Evolutionary conservation across 257 asterid genomes (phyloP), one percentile per base, ranked within the genome.

Genomic region (Nyctanthes arbortristis): DNA sequence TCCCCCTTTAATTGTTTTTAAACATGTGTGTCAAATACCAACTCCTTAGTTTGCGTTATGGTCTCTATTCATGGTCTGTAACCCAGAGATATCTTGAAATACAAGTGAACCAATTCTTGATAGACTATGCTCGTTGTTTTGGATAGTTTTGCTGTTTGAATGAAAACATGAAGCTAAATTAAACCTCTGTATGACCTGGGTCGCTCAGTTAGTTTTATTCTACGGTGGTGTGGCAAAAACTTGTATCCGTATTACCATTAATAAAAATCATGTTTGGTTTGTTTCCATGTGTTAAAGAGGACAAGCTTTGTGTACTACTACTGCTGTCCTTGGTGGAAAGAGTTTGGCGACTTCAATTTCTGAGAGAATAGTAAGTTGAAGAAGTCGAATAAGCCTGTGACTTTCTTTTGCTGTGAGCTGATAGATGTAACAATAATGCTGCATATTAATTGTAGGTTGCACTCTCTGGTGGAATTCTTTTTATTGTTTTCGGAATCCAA

Each of bases 291-390:
- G 72, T 81, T 68, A 72, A 87, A 94, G 99, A 20, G 99, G 97
- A 63, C 99, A 94, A 80, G 92, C 97, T 40, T 81, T 94, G 77
- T 94, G 99, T 73, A 91, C 97, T 28, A 84, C 93, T 57, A 95
- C 98, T 74, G 99, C 99, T 16, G 99, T 94, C 63, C 63, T 94
- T 4, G 99, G 98, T 66, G 98, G 99, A 54, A 94, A 94, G 83
- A 89, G 95, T 65, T 81, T 94, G 49, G 99, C 99, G 61, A 75
- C 81, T 60, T 88, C 87, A 82, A 91, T 94, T 79, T 94, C 99
- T 30, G 98, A 91, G 77, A 91, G 80, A 87, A 65, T 87, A 7
- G 97, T 94, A 62, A 79, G 91, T 79, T 73, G 34, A 45, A 59
- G 20, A n/a, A 65, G 24, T 65, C n/a, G 31, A 25, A 54, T 64